Conservation (phyloP, 768 basidiomycete species). For the Boletus insuetus region DNA sequence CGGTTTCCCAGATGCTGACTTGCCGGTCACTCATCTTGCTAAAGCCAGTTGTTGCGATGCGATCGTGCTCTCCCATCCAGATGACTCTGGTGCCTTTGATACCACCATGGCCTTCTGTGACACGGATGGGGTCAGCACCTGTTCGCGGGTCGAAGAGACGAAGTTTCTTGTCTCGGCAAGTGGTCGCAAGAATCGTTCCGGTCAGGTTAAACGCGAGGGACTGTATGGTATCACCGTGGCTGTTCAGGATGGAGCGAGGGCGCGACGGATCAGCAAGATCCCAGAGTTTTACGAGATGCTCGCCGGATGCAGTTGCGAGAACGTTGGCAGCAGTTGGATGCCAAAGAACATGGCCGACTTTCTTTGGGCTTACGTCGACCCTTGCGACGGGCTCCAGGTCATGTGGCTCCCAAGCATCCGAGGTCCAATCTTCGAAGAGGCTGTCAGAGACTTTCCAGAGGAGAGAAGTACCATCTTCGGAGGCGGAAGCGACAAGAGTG, state of each 20-base stretch:
- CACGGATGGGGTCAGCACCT: slow-evolving; percentile 76
- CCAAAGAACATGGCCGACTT: slow-evolving; percentile 92
- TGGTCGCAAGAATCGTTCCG: slow-evolving; percentile 82
- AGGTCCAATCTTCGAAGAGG: slow-evolving; percentile 81
- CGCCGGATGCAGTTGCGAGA: slow-evolving; percentile 76
- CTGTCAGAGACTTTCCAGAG: slow-evolving; percentile 79
- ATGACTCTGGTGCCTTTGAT: slow-evolving; percentile 87
- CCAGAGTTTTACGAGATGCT: slow-evolving; percentile 89
- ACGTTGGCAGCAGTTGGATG: slow-evolving; percentile 89
- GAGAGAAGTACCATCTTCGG: slow-evolving; percentile 91
- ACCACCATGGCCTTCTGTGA: slow-evolving; percentile 85
- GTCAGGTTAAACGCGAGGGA: slow-evolving; percentile 76
- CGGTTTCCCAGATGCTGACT: slow-evolving; percentile 85
- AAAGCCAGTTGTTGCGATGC: slow-evolving; percentile 93
- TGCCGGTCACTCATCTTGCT: slow-evolving; percentile 96
- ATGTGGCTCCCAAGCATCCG: slow-evolving; percentile 74
- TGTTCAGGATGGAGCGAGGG: slow-evolving; percentile 56
- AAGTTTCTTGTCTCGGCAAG: slow-evolving; percentile 89
- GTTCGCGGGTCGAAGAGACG: slow-evolving; percentile 88
- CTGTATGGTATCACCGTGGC: slow-evolving; percentile 89
- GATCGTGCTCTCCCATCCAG: slow-evolving; percentile 90
- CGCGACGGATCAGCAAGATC: slow-evolving; percentile 77
- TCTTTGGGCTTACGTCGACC: slow-evolving; percentile 77
- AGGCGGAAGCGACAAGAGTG: slow-evolving; percentile 82
- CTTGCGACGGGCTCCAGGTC: slow-evolving; percentile 86